Percentiles rank a stretch among this genome's conserved stretches.
phyloP scores from a whole-genome alignment of 1,284 basidiomycete genomes.

The Naganishia sp. region DNA sequence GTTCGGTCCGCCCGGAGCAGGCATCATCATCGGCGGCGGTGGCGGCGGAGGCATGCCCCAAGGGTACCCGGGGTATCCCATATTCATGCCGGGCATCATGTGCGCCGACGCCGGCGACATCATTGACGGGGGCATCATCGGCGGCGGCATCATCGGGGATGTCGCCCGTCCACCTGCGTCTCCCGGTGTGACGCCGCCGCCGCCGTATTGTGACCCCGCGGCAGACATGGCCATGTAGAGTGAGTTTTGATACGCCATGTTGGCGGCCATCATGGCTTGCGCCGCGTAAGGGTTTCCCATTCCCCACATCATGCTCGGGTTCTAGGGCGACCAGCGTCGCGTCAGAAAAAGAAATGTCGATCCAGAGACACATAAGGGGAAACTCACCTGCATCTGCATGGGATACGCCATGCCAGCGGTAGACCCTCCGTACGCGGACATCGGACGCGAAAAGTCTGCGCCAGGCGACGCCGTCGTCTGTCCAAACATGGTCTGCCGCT shows the following conservation, averaged over 20 bases:
- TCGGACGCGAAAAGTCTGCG: conserved; percentile 49
- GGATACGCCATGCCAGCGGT: conserved; percentile 37
- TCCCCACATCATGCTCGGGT: conserved; percentile 56
- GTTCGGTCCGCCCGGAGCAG: background rate
- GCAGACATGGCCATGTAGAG: conserved; percentile 79
- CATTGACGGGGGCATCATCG: conserved; percentile 24
- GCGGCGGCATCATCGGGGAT: conserved; percentile 10
- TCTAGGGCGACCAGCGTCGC: background rate
- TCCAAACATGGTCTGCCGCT: conserved; percentile 71
- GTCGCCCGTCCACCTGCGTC: conserved; percentile 1
- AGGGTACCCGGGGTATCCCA: conserved; percentile 18
- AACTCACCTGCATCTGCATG: conserved; percentile 36
- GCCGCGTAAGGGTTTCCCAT: conserved; percentile 62
- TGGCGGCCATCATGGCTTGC: conserved; percentile 80
- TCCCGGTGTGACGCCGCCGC: background rate
- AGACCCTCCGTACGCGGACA: conserved; percentile 40
- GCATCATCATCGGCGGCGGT: background rate
- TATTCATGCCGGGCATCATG: conserved; percentile 21
- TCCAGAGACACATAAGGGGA: background rate
- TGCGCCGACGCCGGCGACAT: conserved; percentile 8
- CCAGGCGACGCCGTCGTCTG: conserved; percentile 34
- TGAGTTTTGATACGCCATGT: conserved; percentile 76
- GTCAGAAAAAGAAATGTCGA: no score
- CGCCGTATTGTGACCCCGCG: conserved; percentile 64
- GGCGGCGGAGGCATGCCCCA: conserved; percentile 21